phyloP scores from a whole-genome alignment of 2,329 filamentous ascomycete species.

The Xylariales sp. region DNA sequence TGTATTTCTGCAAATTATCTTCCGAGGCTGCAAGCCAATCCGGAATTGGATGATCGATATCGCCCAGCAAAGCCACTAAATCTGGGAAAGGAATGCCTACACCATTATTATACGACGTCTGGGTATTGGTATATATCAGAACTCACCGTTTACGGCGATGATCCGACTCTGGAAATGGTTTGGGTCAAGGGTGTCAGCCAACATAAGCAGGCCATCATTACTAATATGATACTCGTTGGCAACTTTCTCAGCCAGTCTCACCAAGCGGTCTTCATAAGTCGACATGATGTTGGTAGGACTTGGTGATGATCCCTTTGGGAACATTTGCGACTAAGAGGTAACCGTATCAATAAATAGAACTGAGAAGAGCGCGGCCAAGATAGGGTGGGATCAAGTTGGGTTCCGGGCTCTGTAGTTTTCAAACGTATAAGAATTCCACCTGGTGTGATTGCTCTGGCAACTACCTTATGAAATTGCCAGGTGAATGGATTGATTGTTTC shows the following conservation, averaged over 20 bases:
- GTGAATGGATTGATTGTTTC: too few species aligned
- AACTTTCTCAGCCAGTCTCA: neutral
- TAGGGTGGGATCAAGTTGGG: too few species aligned
- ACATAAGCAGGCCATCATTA: neutral
- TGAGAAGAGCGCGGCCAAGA: too few species aligned
- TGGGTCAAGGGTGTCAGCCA: neutral
- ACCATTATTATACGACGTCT: neutral
- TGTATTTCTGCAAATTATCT: neutral
- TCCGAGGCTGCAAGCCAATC: conserved; percentile 4
- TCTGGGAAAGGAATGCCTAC: conserved; percentile 2
- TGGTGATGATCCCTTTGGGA: too few species aligned
- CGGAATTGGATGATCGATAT: conserved; percentile 1
- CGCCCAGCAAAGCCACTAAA: neutral
- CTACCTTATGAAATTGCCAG: too few species aligned
- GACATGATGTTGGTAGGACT: too few species aligned
- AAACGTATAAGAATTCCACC: neutral
- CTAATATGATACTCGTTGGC: neutral
- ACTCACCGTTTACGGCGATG: neutral
- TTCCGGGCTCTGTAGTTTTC: neutral
- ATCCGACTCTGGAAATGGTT: neutral
- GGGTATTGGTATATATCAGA: neutral
- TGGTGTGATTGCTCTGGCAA: too few species aligned
- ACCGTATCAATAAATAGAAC: too few species aligned
- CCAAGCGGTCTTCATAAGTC: neutral
- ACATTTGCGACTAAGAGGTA: too few species aligned